Evolutionary conservation across 1,284 basidiomycete genomes (phyloP).

Genomic region (Sporisorium reilianum): DNA sequence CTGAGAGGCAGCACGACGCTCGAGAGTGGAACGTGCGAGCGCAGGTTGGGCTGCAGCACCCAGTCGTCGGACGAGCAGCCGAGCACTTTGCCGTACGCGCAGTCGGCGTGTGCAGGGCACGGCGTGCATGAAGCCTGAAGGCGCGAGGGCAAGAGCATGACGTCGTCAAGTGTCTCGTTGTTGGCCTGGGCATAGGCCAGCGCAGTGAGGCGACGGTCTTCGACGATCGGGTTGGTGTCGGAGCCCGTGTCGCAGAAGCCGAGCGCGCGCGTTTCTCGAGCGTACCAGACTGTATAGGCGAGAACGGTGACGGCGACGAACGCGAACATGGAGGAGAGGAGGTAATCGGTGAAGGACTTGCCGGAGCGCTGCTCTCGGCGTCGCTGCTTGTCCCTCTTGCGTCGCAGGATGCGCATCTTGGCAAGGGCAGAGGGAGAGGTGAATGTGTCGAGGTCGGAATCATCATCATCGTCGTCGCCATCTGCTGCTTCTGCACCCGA

Average conservation of each 20-base stretch:
- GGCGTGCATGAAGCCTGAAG: slow-evolving; percentile 56
- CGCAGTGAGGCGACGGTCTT: slow-evolving; percentile 31
- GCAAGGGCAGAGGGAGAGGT: slow-evolving; percentile 39
- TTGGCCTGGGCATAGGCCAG: slow-evolving; percentile 32
- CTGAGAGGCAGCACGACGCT: slow-evolving; percentile 44
- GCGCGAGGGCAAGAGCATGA: slow-evolving; percentile 30
- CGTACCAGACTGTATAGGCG: slow-evolving; percentile 55
- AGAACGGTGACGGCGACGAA: slow-evolving; percentile 16
- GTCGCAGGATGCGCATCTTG: slow-evolving; percentile 35
- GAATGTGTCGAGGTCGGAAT: slow-evolving; percentile 33
- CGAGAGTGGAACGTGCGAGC: slow-evolving; percentile 51
- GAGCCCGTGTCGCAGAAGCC: slow-evolving; percentile 61
- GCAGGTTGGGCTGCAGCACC: slow-evolving; percentile 43
- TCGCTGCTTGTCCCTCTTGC: slow-evolving; percentile 35
- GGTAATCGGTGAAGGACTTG: slow-evolving; percentile 17
- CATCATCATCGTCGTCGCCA: slow-evolving; percentile 17
- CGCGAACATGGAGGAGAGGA: slow-evolving; percentile 9
- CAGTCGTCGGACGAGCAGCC: slow-evolving; percentile 59
- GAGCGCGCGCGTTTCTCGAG: slow-evolving; percentile 47
- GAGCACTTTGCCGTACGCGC: slow-evolving; percentile 42
- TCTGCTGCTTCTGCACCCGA: slow-evolving; percentile 13
- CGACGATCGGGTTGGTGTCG: slow-evolving; percentile 40
- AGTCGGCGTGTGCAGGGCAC: slow-evolving; percentile 60
- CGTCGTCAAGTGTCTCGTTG: slow-evolving; percentile 41
- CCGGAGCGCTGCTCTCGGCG: slow-evolving; percentile 6